Evolutionary conservation across 176 grass and related monocot genomes (phyloP), one percentile per base, ranked within the genome.

Genomic region (Chloris gayana): DNA sequence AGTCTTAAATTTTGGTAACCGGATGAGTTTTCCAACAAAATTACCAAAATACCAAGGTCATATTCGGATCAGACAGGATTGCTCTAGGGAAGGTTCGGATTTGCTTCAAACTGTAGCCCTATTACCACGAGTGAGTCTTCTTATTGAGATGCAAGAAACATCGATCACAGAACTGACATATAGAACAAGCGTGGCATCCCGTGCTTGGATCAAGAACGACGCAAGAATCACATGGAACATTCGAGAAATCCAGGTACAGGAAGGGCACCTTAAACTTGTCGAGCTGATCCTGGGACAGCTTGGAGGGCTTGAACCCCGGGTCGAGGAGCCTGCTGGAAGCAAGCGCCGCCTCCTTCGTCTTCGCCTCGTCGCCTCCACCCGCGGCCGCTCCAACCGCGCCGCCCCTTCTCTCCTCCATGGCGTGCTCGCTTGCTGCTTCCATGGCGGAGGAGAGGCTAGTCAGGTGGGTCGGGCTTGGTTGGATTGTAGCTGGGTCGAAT

Each of bases 251-350:
- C 32, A 42, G 70, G 41, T 62, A 44, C 30, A 53, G 67, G 34
- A 83, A 51, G n/a, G 53, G 25, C 19, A 91, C 89, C 92, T 89
- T 89, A 24, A 94, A 88, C 74, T 94, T 94, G 65, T 91, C 89
- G 87, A 94, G 89, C 26, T 54, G 86, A 24, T 85, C 56, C 81
- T 89, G 89, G 47, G 92, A 75, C 30, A 87, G 68, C 78, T 91
- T 94, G 69, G 89, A 85, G 33, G 92, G 87, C 60, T 80, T 91
- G 87, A 94, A 94, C 58, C 74, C 72, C 22, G 86, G 84, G 34
- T 89, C 86, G 57, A 94, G 87, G 27, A 91, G 80, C 38, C 46
- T 80, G 32, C 83, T 91, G 5, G 84, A 77, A 11, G 89, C 81
- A 7, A 94, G 87, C 15, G 86, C 83, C 18, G 75, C 84, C 77